phyloP scores from a whole-genome alignment of 768 basidiomycete species.

The Mrakia hoshinonis region DNA sequence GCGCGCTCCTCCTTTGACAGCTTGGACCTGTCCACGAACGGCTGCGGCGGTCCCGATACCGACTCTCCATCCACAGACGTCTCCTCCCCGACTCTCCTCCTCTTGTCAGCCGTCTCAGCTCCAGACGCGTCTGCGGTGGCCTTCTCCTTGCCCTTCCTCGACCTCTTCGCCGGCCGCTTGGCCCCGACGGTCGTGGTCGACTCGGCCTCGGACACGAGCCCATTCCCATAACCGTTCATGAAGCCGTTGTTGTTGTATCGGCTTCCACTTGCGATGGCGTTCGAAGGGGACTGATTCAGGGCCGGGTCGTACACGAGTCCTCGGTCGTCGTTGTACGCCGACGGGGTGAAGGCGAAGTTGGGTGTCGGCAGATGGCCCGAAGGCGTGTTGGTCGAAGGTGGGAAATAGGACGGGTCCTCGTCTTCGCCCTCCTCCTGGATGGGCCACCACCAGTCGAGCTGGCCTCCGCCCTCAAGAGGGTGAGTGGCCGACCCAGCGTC shows the following conservation, averaged over 20 bases:
- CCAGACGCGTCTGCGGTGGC: background rate
- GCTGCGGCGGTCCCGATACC: background rate
- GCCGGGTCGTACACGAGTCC: background rate
- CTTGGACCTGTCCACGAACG: background rate
- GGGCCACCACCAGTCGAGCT: constrained; percentile 18
- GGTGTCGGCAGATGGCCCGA: constrained; percentile 3
- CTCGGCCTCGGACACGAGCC: background rate
- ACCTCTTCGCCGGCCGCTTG: background rate
- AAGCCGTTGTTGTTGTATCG: background rate
- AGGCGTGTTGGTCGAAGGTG: background rate
- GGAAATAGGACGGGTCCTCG: constrained; percentile 17
- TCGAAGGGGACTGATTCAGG: background rate
- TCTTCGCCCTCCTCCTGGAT: constrained; percentile 18
- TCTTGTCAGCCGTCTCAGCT: background rate
- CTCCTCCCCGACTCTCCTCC: background rate
- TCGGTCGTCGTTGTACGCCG: background rate
- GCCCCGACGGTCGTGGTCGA: background rate
- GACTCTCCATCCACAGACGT: background rate
- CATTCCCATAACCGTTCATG: background rate
- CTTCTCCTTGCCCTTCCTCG: constrained; percentile 12
- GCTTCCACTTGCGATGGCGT: background rate
- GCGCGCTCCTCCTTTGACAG: background rate
- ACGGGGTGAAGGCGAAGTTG: constrained; percentile 6
- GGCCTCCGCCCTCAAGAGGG: background rate
- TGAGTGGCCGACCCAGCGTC: no score